Percentiles rank a stretch among this genome's conserved stretches.
Evolutionary conservation across 306 rosid genomes (phyloP).

Genomic region (Urtica urens): DNA sequence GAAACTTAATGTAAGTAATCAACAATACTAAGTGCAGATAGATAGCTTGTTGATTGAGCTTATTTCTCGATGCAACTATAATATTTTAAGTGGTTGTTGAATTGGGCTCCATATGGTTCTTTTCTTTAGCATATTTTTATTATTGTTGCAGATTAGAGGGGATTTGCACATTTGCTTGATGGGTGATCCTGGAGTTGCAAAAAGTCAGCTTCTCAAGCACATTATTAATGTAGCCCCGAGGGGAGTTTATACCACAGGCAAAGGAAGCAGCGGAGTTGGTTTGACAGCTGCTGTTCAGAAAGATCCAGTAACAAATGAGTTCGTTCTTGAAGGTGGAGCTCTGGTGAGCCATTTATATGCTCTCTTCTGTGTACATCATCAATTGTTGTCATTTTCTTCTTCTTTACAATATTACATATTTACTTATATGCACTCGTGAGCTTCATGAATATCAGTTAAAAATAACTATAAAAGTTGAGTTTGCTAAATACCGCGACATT

Average conservation of each 20-base stretch:
- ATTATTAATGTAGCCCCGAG: constrained; percentile 93
- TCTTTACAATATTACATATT: too few relatives aligned
- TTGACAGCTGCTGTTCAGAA: constrained; percentile 98
- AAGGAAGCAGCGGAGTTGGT: constrained; percentile 99
- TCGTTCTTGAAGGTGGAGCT: constrained; percentile 99
- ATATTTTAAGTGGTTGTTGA: too few relatives aligned
- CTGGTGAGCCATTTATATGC: constrained; percentile 60
- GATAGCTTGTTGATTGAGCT: too few relatives aligned
- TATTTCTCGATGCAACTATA: too few relatives aligned
- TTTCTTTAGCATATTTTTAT: constrained; percentile 8
- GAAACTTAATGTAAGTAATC: too few relatives aligned
- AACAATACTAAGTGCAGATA: too few relatives aligned
- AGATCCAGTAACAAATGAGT: constrained; percentile 97
- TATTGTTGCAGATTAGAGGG: constrained; percentile 93
- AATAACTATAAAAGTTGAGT: too few relatives aligned
- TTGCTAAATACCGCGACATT: neutral
- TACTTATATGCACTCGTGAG: too few relatives aligned
- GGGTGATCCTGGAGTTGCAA: constrained; percentile 99
- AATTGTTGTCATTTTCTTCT: constrained; percentile 4
- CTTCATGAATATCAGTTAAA: too few relatives aligned
- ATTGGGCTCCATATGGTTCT: neutral
- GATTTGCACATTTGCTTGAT: constrained; percentile 91
- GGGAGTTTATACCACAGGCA: constrained; percentile 95
- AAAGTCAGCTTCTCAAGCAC: constrained; percentile 98
- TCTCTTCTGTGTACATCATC: constrained; percentile 11